These are phyloP conservation scores for Acanthamoeba culbertsoni DNA, from an alignment of 208 protist species.

Conservation along the genomic window DNA sequence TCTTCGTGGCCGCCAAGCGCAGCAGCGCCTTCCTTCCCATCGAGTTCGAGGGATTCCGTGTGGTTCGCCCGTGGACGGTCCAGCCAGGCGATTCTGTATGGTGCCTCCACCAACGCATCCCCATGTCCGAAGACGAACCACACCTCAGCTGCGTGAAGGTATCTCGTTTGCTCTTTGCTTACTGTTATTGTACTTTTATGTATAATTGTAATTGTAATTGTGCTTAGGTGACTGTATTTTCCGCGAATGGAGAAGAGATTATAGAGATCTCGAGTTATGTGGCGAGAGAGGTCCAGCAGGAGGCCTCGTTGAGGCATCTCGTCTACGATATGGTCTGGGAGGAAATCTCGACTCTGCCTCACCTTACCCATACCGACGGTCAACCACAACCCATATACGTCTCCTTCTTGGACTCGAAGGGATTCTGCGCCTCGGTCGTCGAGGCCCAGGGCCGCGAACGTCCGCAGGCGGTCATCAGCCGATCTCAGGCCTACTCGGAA, in stretches of 20 bases:
- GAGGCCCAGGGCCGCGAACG: neutral
- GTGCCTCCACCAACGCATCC: neutral
- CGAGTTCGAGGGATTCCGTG: neutral
- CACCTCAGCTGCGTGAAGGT: neutral
- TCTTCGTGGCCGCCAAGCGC: neutral
- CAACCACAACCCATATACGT: neutral
- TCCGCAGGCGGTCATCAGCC: neutral
- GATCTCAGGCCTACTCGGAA: too few species aligned
- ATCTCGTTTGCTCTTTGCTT: too few species aligned
- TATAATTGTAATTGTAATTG: too few species aligned
- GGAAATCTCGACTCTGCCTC: neutral
- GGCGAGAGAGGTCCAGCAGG: neutral
- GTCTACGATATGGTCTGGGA: conserved; percentile 12
- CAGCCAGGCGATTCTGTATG: neutral
- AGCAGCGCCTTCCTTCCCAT: neutral
- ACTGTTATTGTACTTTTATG: too few species aligned
- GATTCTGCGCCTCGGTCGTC: neutral
- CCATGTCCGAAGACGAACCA: neutral
- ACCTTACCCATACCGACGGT: neutral
- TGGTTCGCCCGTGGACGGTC: neutral
- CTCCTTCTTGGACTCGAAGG: neutral
- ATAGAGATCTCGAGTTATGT: neutral
- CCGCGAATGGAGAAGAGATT: neutral
- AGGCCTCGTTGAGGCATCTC: neutral
- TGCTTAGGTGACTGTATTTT: conserved; percentile 11